Evolutionary conservation across 352 stramenopile genomes (phyloP), one percentile per base, ranked within the genome.

Genomic region (Phytophthora pluvialis): DNA sequence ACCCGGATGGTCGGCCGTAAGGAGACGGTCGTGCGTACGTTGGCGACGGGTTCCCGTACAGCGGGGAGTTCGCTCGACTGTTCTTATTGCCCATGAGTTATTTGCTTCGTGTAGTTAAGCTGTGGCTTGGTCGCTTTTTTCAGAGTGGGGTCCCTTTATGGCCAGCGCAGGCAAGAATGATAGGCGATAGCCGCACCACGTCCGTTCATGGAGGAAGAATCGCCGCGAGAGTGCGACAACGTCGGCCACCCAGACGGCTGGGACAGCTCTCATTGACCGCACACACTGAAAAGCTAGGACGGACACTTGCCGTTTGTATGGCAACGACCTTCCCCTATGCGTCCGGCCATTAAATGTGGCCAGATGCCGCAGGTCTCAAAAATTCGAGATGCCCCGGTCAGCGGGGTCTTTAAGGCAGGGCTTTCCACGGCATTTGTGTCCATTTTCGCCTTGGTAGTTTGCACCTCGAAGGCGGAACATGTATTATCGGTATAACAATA

Each of bases 21-120:
- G 48, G 33, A 8, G 60, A 65, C 49, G 59, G 59, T 1, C 60
- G 65, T 3, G 40, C 28, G 26, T 67, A 67, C 36, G 49, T 57
- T n/a, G 62, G 54, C 50, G 62, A 72, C 42, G 57, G 51, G n/a
- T 48, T 55, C 15, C 43, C 64, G 51, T 64, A 67, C 26, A 55
- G 29, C 35, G 60, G 52, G 18, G 66, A 59, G 4, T 42, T 51
- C 60, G 56, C 57, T 18, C 45, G 56, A 57, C 44, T 72, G 51
- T 35, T 72, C 36, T 75, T 75, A 38, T 72, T 75, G 50, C 61
- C 61, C 67, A 75, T 75, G 35, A 32, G 53, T 4, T 57, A 21
- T 45, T 13, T 59, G 10, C 29, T 21, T 64, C 28, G 36, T 21
- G 12, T 5, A 6, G n/a, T 47, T 33, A 5, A 45, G 33, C 18